These are phyloP conservation scores for Mycena citricolor DNA, from an alignment of 1,284 basidiomycete species.

Conservation along the genomic window DNA sequence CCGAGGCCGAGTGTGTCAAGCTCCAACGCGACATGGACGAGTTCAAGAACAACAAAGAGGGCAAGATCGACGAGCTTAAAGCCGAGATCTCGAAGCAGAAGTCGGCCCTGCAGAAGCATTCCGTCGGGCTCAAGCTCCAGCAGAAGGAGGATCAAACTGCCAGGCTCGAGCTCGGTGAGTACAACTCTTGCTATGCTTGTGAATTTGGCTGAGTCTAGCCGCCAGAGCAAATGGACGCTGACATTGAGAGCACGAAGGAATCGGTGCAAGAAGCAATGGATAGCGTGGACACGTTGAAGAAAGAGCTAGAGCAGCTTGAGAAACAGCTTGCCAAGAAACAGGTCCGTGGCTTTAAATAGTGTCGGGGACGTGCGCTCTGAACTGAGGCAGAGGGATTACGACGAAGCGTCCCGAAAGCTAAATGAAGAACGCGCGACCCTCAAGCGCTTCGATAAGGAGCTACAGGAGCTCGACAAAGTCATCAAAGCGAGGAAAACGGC, in stretches of 20 bases:
- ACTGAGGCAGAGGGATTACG: slow-evolving; percentile 47
- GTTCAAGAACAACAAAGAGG: slow-evolving; percentile 98
- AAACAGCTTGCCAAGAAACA: slow-evolving; percentile 53
- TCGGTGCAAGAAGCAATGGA: slow-evolving; percentile 62
- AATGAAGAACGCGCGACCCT: slow-evolving; percentile 72
- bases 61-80: slow-evolving; percentile 94
- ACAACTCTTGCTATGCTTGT: slow-evolving; percentile 1
- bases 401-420: slow-evolving; percentile 72
- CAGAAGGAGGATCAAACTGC: slow-evolving; percentile 91
- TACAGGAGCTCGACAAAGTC: slow-evolving; percentile 78
- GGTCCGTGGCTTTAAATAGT: slow-evolving; percentile 46
- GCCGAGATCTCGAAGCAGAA: slow-evolving; percentile 82
- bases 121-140: slow-evolving; percentile 77
- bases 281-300: slow-evolving; percentile 58
- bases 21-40: slow-evolving; percentile 97
- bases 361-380: too few species aligned
- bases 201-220: slow-evolving; percentile 5
- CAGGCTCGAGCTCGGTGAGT: slow-evolving; percentile 80
- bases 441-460: slow-evolving; percentile 84
- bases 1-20: slow-evolving; percentile 78
- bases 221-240: slow-evolving; percentile 83
- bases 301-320: slow-evolving; percentile 64
- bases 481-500: slow-evolving; percentile 83
- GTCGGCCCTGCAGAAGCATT: slow-evolving; percentile 77
- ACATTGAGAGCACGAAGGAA: slow-evolving; percentile 64